Evolutionary conservation across 2,329 filamentous ascomycete species (phyloP).

Genomic region (Calonectria montana): DNA sequence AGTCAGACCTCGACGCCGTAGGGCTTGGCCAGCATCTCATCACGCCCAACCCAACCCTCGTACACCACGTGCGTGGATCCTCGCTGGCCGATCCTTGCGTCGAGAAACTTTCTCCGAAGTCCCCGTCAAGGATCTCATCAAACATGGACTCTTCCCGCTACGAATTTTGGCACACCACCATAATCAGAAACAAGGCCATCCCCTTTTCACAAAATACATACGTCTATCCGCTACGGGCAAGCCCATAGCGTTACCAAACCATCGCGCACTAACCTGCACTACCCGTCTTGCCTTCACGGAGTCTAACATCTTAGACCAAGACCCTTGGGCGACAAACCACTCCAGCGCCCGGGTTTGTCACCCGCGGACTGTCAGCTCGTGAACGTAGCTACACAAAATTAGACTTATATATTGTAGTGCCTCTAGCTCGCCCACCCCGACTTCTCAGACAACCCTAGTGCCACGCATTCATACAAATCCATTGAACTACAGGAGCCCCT

Average conservation of each 20-base stretch:
- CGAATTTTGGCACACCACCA: neutral
- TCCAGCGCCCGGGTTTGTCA: neutral
- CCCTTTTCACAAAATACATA: neutral
- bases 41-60: neutral
- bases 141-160: neutral
- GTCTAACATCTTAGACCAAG: neutral
- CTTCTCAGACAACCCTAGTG: neutral
- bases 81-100: neutral
- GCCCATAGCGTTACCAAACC: neutral
- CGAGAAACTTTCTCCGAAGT: neutral
- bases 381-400: neutral
- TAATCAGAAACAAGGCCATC: neutral
- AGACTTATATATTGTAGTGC: neutral
- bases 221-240: neutral
- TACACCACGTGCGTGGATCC: neutral
- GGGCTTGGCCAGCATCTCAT: neutral
- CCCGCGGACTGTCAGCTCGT: neutral
- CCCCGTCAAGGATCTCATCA: neutral
- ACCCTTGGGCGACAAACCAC: neutral
- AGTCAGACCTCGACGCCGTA: slow-evolving; percentile 12
- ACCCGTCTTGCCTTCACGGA: neutral
- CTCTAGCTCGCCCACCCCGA: neutral
- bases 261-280: neutral
- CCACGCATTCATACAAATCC: neutral
- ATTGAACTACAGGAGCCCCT: neutral